Percentiles rank a stretch among this genome's conserved stretches.
Evolutionary conservation across 148 eudicot genomes (phyloP).

Genomic region (Vaccinium darrowii): DNA sequence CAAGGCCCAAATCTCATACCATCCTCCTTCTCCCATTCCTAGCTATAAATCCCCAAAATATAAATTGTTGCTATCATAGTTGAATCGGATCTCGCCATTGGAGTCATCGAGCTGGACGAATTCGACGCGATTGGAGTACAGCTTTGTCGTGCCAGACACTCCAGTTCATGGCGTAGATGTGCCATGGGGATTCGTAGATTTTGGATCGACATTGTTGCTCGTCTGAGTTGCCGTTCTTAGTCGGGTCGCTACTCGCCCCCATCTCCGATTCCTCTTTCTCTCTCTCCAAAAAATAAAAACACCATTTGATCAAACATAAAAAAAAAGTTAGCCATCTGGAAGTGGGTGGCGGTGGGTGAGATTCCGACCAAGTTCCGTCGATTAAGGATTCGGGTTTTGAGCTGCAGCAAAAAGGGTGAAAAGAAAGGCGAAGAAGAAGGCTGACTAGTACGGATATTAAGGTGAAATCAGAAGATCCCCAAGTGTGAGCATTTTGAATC

Average conservation of each 20-base stretch:
- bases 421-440: conserved; percentile 25
- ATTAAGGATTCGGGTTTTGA: conserved; percentile 10
- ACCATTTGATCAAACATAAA: no score
- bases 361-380: conserved; percentile 25
- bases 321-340: conserved; percentile 26
- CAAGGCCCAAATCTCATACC: no score
- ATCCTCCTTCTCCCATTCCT: no score
- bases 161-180: conserved; percentile 94
- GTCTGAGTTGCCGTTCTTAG: conserved; percentile 43
- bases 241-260: conserved; percentile 51
- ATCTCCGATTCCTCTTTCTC: conserved; percentile 14
- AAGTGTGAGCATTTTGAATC: conserved; percentile 61
- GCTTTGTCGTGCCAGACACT: conserved; percentile 76
- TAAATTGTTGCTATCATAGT: no score
- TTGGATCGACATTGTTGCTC: conserved; percentile 72
- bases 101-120: conserved; percentile 71
- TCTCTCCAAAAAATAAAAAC: no score
- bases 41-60: no score
- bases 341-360: conserved; percentile 72
- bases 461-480: conserved; percentile 47
- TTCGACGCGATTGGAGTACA: conserved; percentile 66
- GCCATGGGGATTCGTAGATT: conserved; percentile 97
- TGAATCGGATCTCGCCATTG: conserved; percentile 44
- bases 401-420: conserved; percentile 20
- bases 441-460: conserved; percentile 22